Percentiles rank a stretch among this genome's conserved stretches.
Evolutionary conservation across 371 early-diverging fungal genomes (phyloP).

Genomic region (Encephalitozoon cuniculi): DNA sequence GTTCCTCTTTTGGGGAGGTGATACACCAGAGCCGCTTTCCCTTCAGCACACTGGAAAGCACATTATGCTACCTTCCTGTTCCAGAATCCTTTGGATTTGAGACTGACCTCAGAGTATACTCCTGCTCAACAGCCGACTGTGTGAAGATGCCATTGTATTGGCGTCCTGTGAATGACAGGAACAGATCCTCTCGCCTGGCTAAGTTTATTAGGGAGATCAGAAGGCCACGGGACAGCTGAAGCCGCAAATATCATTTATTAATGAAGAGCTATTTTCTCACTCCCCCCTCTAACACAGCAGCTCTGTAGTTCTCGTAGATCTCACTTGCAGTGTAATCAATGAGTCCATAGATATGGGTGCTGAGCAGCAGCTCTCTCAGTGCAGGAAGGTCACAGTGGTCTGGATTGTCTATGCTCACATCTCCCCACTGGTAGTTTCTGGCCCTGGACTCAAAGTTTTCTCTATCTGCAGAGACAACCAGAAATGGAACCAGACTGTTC

Average conservation of each 20-base stretch:
- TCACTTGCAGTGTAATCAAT: conserved; percentile 53
- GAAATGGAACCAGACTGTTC: conserved; percentile 35
- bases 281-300: conserved; percentile 40
- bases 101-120: conserved; percentile 82
- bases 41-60: not conserved
- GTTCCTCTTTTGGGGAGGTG: not conserved
- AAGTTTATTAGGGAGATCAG: not conserved
- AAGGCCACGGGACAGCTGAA: not conserved
- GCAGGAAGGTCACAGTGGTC: conserved; percentile 48
- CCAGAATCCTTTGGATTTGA: conserved; percentile 89
- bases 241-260: not conserved
- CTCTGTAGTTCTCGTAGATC: conserved; percentile 60
- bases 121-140: conserved; percentile 85
- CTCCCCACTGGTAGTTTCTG: conserved; percentile 31
- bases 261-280: not conserved
- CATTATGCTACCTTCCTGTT: conserved; percentile 68
- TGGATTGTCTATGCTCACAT: conserved; percentile 40
- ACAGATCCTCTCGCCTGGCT: not conserved
- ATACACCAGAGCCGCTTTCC: not conserved
- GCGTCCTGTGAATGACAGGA: conserved; percentile 63
- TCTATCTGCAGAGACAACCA: conserved; percentile 11
- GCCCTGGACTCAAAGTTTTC: not conserved
- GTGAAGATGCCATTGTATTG: conserved; percentile 87
- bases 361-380: conserved; percentile 49
- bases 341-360: conserved; percentile 41